These are phyloP conservation scores for Uromyces viciae-fabae DNA, from an alignment of 1,284 basidiomycete genomes.

Conservation along the genomic window DNA sequence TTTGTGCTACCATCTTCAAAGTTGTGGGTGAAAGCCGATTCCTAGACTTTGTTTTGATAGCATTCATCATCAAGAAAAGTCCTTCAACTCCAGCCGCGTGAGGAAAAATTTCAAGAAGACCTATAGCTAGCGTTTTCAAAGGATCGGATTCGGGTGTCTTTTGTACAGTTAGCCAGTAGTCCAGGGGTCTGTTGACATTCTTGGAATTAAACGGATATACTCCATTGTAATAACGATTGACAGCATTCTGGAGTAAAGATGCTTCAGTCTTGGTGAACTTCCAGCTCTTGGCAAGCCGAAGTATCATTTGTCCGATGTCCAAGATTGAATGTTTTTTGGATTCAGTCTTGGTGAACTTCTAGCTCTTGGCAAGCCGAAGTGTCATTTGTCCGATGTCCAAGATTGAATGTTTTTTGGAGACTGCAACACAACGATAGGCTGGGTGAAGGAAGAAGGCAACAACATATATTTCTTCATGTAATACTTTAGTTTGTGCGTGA, in stretches of 20 bases:
- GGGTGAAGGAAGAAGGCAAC: slow-evolving; percentile 16
- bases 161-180: background rate
- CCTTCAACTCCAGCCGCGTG: slow-evolving; percentile 16
- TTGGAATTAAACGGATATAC: background rate
- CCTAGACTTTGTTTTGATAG: background rate
- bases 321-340: background rate
- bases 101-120: background rate
- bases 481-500: background rate
- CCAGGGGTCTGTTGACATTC: background rate
- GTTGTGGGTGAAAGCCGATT: background rate
- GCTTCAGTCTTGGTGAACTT: slow-evolving; percentile 11
- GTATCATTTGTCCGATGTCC: background rate
- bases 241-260: background rate
- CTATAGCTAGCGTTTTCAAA: slow-evolving; percentile 1
- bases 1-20: slow-evolving; percentile 4
- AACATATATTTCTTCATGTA: slow-evolving; percentile 7
- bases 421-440: background rate
- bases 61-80: background rate
- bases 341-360: background rate
- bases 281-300: slow-evolving; percentile 3
- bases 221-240: background rate
- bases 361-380: background rate
- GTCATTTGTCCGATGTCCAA: background rate
- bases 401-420: background rate
- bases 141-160: background rate